Evolutionary conservation across 306 rosid genomes (phyloP), one percentile per base, ranked within the genome.

Genomic region (Vachellia pachyceras): DNA sequence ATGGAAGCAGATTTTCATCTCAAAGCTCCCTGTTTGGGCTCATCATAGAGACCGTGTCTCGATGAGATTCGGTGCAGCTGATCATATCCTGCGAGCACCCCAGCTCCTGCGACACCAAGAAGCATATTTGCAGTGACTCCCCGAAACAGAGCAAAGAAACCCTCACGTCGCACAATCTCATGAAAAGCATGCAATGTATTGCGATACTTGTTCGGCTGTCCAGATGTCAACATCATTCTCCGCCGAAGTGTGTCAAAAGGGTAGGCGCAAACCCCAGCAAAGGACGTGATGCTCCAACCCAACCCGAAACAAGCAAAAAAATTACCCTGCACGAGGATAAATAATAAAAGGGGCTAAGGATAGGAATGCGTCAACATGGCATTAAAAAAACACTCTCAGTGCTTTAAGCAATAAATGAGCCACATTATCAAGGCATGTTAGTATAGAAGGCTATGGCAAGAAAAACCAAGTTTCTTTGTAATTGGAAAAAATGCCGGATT

Each of bases 221-320:
- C 99, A 25, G 98, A 93, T 45, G 98, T 95, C 58, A 95, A 85
- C 98, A 93, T 95, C 99, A 95, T 93, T 80, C 99, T 91, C 55
- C 99, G 85, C 12, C 98, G 89, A 72, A 91, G 40, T 13, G 99
- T 91, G 87, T 95, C 99, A 18, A 95, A 95, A 41, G 98, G 99
- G 80, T 95, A 93, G 55, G 98, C 98, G 79, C 97, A 95, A 69
- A 95, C 82, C 79, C 98, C 99, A 3, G 98, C 88, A 70, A 80
- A 80, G 0, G 94, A 85, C 54, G 98, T 95, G 78, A 95, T 80
- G 84, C 96, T 93, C 99, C 98, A 95, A 71, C 99, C 99, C 86
- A 93, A 74, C n/a, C 91, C 83, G 89, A 95, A 95, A 82, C 97
- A 90, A 68, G 99, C 99, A 14, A 95, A 79, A 78, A 95, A 93